Conservation (phyloP, 2,329 filamentous ascomycete genomes). For the Aspergillus novofumigatus region DNA sequence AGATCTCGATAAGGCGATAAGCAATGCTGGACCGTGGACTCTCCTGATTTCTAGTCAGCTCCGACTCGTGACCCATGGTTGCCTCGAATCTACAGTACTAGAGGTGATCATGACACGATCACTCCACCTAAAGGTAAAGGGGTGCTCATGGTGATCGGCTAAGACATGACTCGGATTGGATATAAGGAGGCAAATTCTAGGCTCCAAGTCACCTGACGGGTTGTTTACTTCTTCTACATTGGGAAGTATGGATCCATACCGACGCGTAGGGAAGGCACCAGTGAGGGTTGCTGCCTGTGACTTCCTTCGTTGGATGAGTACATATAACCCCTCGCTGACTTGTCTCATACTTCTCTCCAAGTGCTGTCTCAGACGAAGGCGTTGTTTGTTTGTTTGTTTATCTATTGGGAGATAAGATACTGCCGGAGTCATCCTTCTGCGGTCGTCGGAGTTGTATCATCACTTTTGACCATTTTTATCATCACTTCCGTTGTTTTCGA, state of each 20-base stretch:
- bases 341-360: neutral
- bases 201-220: conserved; percentile 11
- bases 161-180: neutral
- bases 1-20: neutral
- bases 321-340: neutral
- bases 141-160: neutral
- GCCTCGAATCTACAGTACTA: neutral
- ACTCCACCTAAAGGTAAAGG: neutral
- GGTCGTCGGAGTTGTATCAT: neutral
- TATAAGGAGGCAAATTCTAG: conserved; percentile 6
- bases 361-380: neutral
- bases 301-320: neutral
- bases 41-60: neutral
- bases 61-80: neutral
- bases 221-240: neutral
- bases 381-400: neutral
- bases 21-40: no score
- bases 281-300: neutral
- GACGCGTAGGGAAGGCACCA: neutral
- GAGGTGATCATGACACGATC: neutral
- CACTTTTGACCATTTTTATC: neutral
- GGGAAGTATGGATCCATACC: neutral
- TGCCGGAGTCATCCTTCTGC: neutral
- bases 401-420: neutral
- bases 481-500: neutral